Percentiles rank a stretch among this genome's conserved stretches.
These are phyloP conservation scores for Endoconidiophora polonica DNA, from an alignment of 2,329 filamentous ascomycete genomes.

Conservation along the genomic window DNA sequence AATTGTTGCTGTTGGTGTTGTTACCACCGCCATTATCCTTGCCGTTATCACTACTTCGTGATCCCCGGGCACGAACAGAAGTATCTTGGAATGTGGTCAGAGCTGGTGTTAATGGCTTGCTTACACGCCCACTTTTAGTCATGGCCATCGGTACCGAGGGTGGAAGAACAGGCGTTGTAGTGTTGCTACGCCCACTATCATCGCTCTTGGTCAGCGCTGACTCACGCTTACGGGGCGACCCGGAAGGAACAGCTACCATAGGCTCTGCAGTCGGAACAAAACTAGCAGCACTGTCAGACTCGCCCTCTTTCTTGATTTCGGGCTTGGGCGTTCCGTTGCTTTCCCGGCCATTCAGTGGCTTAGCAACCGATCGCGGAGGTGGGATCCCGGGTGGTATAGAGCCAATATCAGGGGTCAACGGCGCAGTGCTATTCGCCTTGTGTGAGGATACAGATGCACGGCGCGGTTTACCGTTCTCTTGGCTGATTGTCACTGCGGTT, in stretches of 20 bases:
- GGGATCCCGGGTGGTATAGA: conserved; percentile 18
- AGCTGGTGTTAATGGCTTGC: conserved; percentile 49
- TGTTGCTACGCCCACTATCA: conserved; percentile 14
- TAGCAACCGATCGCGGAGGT: conserved; percentile 13
- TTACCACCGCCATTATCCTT: background rate
- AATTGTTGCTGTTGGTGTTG: too few species aligned
- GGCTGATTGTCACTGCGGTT: conserved; percentile 10
- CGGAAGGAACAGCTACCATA: conserved; percentile 9
- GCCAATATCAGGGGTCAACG: conserved; percentile 23
- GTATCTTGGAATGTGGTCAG: conserved; percentile 42
- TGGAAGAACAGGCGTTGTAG: conserved; percentile 26
- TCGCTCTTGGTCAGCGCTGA: conserved; percentile 1
- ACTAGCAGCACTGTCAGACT: conserved; percentile 27
- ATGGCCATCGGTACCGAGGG: conserved; percentile 31
- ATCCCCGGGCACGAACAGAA: conserved; percentile 30
- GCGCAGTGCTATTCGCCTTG: conserved; percentile 38
- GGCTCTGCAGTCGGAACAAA: conserved; percentile 14
- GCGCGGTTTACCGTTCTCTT: conserved; percentile 36
- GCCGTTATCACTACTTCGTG: conserved; percentile 26
- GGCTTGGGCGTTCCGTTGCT: conserved; percentile 18
- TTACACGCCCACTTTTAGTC: conserved; percentile 49
- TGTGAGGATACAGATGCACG: conserved; percentile 44
- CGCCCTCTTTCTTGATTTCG: conserved; percentile 27
- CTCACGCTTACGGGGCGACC: conserved; percentile 11
- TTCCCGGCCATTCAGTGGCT: conserved; percentile 15